Conservation (phyloP, 2,329 filamentous ascomycete species). For the Chalaropsis thielavioides region DNA sequence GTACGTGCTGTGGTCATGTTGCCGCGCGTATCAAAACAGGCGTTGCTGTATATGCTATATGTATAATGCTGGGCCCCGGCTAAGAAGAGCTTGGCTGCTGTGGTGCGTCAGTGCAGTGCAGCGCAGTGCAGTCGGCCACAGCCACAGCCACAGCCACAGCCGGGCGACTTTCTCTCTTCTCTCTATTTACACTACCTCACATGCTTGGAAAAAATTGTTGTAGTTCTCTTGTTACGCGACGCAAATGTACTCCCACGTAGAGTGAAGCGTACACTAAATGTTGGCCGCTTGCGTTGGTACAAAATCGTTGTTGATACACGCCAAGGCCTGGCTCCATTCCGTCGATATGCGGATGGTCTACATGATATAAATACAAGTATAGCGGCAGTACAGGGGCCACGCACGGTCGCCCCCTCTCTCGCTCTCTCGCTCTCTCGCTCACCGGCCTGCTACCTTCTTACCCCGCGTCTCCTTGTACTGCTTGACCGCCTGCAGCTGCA, state of each 20-base stretch:
- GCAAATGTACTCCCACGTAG: too few species aligned
- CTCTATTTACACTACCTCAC: neutral
- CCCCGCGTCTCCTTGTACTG: constrained; percentile 23
- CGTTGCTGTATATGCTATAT: neutral
- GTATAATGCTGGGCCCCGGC: neutral
- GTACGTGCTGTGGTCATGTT: too few species aligned
- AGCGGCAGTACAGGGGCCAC: neutral
- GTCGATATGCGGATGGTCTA: constrained; percentile 3
- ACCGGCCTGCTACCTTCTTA: constrained; percentile 20
- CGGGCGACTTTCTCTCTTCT: neutral
- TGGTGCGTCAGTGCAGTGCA: neutral
- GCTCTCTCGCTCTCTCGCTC: neutral
- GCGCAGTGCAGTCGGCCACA: neutral
- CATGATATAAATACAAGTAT: constrained; percentile 18
- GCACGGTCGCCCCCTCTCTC: too few species aligned
- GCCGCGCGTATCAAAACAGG: too few species aligned
- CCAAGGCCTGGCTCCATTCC: constrained; percentile 13
- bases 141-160: too few species aligned
- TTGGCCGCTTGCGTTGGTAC: neutral
- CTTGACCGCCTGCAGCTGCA: constrained; percentile 23
- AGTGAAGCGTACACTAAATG: too few species aligned
- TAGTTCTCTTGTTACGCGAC: too few species aligned
- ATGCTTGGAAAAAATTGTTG: too few species aligned
- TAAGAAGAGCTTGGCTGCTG: neutral
- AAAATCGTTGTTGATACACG: constrained; percentile 14